Evolutionary conservation across 2,329 filamentous ascomycete genomes (phyloP).

Genomic region (Capronia epimyces): DNA sequence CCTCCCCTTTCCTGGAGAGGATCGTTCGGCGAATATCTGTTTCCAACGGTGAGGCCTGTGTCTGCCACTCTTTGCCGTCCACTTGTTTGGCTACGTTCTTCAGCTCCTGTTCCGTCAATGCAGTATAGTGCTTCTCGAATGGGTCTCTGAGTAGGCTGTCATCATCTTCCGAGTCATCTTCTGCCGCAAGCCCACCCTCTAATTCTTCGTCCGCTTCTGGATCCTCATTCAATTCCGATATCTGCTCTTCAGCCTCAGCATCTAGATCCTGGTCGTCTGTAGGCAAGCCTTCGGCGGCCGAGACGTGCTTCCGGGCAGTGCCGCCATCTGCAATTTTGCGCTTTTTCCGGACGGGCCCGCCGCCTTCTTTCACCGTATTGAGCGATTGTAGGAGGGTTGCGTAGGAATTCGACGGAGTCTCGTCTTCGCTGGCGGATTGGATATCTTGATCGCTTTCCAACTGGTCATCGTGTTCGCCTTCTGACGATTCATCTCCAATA

Average conservation of each 20-base stretch:
- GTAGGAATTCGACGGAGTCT: slow-evolving; percentile 42
- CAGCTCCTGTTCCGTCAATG: slow-evolving; percentile 50
- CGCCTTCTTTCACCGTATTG: slow-evolving; percentile 38
- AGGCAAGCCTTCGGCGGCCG: slow-evolving; percentile 4
- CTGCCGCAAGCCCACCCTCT: slow-evolving; percentile 37
- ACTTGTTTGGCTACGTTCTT: slow-evolving; percentile 49
- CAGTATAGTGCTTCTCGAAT: slow-evolving; percentile 74
- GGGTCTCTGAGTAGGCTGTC: slow-evolving; percentile 59
- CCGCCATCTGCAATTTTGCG: slow-evolving; percentile 46
- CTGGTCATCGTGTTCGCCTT: background rate
- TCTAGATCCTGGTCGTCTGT: slow-evolving; percentile 26
- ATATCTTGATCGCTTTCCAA: slow-evolving; percentile 1
- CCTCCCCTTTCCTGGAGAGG: slow-evolving; percentile 1
- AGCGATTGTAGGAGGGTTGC: slow-evolving; percentile 54
- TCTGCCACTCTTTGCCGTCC: slow-evolving; percentile 46
- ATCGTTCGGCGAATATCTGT: slow-evolving; percentile 21
- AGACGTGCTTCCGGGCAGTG: background rate
- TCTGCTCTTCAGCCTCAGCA: slow-evolving; percentile 6
- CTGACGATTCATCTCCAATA: slow-evolving; percentile 1
- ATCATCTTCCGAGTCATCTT: slow-evolving; percentile 36
- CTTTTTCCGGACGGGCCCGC: slow-evolving; percentile 47
- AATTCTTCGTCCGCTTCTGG: slow-evolving; percentile 33
- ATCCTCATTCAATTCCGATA: slow-evolving; percentile 29
- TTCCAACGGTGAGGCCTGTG: slow-evolving; percentile 36
- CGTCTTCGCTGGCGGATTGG: slow-evolving; percentile 19